Percentiles rank a stretch among this genome's conserved stretches.
These are phyloP conservation scores for Trypanosoma avium DNA, from an alignment of 208 protist genomes.

Conservation along the genomic window DNA sequence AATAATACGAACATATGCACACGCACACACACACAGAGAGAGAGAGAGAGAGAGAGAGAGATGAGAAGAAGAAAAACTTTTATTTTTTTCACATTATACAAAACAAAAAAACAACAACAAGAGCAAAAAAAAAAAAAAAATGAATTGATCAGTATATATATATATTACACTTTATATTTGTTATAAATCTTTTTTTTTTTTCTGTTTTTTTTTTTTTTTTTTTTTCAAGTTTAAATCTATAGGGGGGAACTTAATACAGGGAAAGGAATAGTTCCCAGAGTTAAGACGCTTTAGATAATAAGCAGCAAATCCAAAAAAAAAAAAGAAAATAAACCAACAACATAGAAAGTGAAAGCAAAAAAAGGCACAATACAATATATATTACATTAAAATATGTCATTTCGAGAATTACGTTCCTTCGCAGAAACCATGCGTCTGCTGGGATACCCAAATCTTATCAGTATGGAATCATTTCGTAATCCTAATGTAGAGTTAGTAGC, in stretches of 20 bases:
- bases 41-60: not conserved
- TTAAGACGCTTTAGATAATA: no score
- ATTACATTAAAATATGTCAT: constrained; percentile 76
- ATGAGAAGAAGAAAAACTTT: not conserved
- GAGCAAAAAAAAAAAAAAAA: no score
- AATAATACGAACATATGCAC: not conserved
- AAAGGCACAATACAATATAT: constrained; percentile 9
- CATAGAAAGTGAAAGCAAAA: constrained; percentile 1
- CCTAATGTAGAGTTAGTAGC: constrained; percentile 96
- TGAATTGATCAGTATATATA: no score
- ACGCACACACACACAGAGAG: not conserved
- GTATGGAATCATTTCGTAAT: constrained; percentile 95
- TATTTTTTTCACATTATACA: no score
- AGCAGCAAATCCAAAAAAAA: no score
- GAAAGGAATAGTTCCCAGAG: no score
- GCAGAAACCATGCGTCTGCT: constrained; percentile 95
- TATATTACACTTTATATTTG: no score
- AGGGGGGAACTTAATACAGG: no score
- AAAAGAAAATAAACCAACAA: constrained; percentile 6
- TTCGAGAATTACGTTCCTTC: constrained; percentile 93
- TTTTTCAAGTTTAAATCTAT: no score
- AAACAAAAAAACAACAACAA: no score
- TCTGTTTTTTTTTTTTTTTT: no score
- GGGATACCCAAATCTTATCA: constrained; percentile 94
- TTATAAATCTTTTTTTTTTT: no score